Base-by-base conservation (phyloP, 2,329 filamentous ascomycete genomes). In the Talaromyces sp. region DNA sequence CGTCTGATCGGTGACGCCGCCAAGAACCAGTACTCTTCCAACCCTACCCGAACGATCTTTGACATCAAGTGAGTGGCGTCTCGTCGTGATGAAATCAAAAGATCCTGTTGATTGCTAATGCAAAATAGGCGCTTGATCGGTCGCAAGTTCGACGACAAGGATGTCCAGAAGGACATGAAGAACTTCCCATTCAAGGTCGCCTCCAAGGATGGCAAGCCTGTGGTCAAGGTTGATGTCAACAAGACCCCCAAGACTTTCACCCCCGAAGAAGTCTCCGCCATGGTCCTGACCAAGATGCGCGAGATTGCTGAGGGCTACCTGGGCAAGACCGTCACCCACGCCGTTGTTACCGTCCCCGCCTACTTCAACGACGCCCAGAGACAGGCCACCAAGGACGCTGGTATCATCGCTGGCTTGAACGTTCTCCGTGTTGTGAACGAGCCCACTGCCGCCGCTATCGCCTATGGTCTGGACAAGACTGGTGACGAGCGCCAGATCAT, bases 311-410 rank as follows among this genome's bases (percentile, higher is more conserved):
- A 87, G 78, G 78, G 78, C 71, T 87, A 85, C 72, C 80, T 87
- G 57, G 84, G 84, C 67, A 83, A 85, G 77, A 77, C 81, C 64
- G 84, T 87, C 60, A 83, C 79, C 71, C 83, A 85, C 80, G 84
- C 84, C 58, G 84, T 97, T 72, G 92, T 97, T 67, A 97, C 93
- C 65, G 93, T 96, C 69, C 92, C 93, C 71, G 92, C 92, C 81
- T 96, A 96, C 84, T 97, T 97, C 90, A 96, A 96, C 82, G 93
- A 96, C 83, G 93, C 92, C 81, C 93, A 97, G 85, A 87, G 93
- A 81, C 92, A 96, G 81, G 92, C 93, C 65, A 96, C 92, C 80
- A 96, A 96, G 87, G 92, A 96, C 75, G 93, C 93, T 71, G 93
- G 92, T 77, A 84, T 84, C 67, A 96, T 97, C 73, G 92, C 93